Percentiles rank a stretch among this genome's conserved stretches.
Conservation (phyloP, 805 yeast genomes). For the Metschnikowia vanudenii region DNA sequence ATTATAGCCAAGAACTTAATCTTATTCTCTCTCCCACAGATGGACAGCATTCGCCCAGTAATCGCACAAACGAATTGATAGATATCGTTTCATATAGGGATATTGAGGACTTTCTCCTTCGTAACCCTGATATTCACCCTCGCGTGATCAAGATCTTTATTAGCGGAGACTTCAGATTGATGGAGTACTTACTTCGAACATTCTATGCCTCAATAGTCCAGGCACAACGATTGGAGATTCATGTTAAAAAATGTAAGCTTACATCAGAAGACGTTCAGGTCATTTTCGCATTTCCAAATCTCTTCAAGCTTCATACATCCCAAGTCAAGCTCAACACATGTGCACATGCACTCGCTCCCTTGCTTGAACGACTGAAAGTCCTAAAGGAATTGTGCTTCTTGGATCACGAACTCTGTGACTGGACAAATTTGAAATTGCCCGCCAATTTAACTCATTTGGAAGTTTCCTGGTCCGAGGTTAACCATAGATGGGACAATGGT, state of each 20-base stretch:
- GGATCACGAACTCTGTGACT: constrained; percentile 31
- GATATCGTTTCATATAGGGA: constrained; percentile 28
- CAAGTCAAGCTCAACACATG: constrained; percentile 20
- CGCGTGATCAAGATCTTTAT: constrained; percentile 26
- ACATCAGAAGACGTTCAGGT: constrained; percentile 20
- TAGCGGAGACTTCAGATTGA: constrained; percentile 32
- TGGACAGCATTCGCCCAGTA: constrained; percentile 20
- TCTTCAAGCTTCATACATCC: constrained; percentile 32
- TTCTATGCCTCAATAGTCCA: constrained; percentile 20
- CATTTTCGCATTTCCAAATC: constrained; percentile 26
- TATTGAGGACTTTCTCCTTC: constrained; percentile 30
- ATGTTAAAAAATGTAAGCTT: constrained; percentile 28
- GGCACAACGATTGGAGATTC: constrained; percentile 24
- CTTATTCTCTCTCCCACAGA: constrained; percentile 32
- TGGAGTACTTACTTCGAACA: constrained; percentile 24
- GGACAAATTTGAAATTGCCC: constrained; percentile 31
- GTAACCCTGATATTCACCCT: constrained; percentile 31
- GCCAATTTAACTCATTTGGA: constrained; percentile 28
- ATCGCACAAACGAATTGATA: constrained; percentile 12
- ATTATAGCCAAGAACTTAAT: constrained; percentile 33
- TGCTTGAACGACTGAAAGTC: constrained; percentile 12
- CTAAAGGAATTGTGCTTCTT: constrained; percentile 30
- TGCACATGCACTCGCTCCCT: neutral
- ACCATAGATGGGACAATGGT: too few relatives aligned
- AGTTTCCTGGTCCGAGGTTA: constrained; percentile 32